Evolutionary conservation across 805 yeast genomes (phyloP), one percentile per base, ranked within the genome.

Genomic region (Sungouiella blattae): DNA sequence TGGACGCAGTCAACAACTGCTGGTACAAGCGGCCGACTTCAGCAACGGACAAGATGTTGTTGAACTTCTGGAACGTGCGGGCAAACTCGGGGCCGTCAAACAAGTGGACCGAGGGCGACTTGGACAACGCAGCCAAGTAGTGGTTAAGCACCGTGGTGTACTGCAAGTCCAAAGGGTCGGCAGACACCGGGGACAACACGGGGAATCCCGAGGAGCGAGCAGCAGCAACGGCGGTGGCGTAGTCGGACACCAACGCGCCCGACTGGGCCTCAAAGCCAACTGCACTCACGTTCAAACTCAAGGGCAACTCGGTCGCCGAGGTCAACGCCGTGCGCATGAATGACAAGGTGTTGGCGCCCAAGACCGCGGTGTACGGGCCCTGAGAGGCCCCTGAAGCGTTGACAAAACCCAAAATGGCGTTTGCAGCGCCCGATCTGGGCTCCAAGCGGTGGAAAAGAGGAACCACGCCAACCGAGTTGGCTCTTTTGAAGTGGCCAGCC

Each of bases 351-450:
- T 77, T 76, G 20, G 87, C 75, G 27, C 89, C 81, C 30, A 81
- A 71, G 25, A 89, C 55, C 34, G 42, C 80, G 68, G 52, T 73
- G 42, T 57, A 49, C 17, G 58, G 72, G 25, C 67, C 65, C 8
- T 26, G 23, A 8, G 35, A 37, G 15, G 28, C 13, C 12, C 26
- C 34, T 17, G 30, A 18, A 11, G 39, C 21, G 13, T 32, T 27
- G 30, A 52, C 53, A 62, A 80, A 89, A 25, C 96, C 97, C 33
- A 85, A 65, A 30, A 91, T 72, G 18, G 85, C 75, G 43, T 78
- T 73, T 30, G 91, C 86, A 21, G 96, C 93, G 50, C 96, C 97
- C 2, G 83, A 67, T 57, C 95, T 78, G 37, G 86, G 75, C 53
- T 88, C 87, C 38, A 82, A 59, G 44, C 73, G 64, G 53, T 77